Base-by-base conservation (phyloP, 1,284 basidiomycete genomes). In the Ustilago crameri region DNA sequence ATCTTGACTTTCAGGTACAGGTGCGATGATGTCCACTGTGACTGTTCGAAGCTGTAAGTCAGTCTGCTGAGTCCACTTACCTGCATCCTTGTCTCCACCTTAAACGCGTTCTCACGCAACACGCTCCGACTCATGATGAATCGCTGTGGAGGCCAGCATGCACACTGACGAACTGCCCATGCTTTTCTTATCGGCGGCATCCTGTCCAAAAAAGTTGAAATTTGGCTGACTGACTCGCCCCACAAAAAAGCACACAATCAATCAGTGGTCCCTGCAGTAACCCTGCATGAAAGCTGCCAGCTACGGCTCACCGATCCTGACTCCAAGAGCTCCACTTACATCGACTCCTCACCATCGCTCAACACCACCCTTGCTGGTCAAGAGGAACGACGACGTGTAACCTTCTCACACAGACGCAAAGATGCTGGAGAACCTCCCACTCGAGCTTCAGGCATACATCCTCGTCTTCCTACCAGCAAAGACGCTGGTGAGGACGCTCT, bases 401-500 rank as follows among this genome's bases (percentile, higher is more conserved):
- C 35, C 5, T 24, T 23, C 7, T 14, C 26, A 23, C 18, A n/a
- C 27, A 26, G 23, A 20, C 9, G 8, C 23, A 22, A 53, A 23
- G 24, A 73, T 73, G 70, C 67, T 74, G 20, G 42, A 49, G 8
- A 15, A 41, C 1, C 63, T 76, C 0, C 73, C 75, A 1, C 26
- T 67, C 14, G 73, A 75, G 38, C 58, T 78, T 9, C 75, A 78
- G 43, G 59, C 61, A 15, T 61, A 76, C 67, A 63, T 78, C 34
- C 58, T 78, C 44, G 45, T 57, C 42, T 74, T 64, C 22, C 41
- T 78, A 1, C 67, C 74, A 5, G 46, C 65, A n/a, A 44, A 54
- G 14, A 44, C 51, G 5, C 49, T 78, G n/a, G 51, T 54, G 3
- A 64, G 62, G 4, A 75, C 70, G 3, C 54, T 78, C 20, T 60